Base-by-base conservation (phyloP, 2,329 filamentous ascomycete genomes). In the Aspergillus sp. region DNA sequence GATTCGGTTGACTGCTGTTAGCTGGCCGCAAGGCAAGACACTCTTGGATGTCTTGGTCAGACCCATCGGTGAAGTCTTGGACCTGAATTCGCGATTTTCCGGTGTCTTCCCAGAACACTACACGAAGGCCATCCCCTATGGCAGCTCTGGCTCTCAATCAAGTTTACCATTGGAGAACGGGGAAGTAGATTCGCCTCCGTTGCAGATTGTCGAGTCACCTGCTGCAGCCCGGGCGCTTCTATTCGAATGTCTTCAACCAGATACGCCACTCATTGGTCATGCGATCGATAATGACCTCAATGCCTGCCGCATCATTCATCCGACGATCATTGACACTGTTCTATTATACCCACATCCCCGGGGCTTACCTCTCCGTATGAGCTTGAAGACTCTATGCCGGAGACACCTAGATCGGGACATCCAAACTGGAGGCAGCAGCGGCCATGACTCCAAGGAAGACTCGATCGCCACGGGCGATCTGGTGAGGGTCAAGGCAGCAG, bases 281-380 rank as follows among this genome's bases (percentile, higher is more conserved):
- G 93, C 92, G 0, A 86, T 98, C 8, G 95, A 99, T 70, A 99
- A 99, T 72, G 95, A 99, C 70, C 84, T 99, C 58, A 97, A 97
- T 72, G 86, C 89, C 2, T 83, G 89, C 43, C 89, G 94, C 38
- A 84, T 98, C 54, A 88, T 97, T 48, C 95, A 98, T 69, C 91
- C 90, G 0, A 90, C 85, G 0, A 82, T 97, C 57, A 85, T 97
- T 69, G 94, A 98, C 74, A 97, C 93, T 0, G 87, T 92, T 0
- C 78, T 97, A 0, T 83, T 97, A 0, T 99, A 87, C 73, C 92
- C 93, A 0, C 92, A 96, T 70, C 86, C 82, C 13, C 81, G 81
- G 15, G 92, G 92, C 1, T 79, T 97, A 1, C 95, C 95, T 0
- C 84, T 88, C 57, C 88, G 95, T 8, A 84, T 91, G 68, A 86